Base-by-base conservation (phyloP, 176 grass and related monocot genomes). In the Aegilops sharonensis region DNA sequence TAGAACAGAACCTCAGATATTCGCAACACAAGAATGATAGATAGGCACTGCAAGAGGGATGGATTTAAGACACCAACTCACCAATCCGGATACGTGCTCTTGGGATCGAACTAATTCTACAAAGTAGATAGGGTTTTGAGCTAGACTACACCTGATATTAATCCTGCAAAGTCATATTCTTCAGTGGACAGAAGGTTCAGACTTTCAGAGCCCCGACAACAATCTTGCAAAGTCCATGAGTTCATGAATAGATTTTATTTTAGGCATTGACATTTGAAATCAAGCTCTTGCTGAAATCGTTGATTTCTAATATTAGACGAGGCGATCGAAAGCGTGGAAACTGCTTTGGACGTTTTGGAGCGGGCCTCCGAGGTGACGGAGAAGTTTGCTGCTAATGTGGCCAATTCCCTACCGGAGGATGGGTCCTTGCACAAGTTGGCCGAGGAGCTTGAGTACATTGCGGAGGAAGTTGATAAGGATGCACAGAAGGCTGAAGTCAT, bases 401-500 rank as follows among this genome's bases (percentile, higher is more conserved):
- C 97, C 5, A 68, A 76, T 34, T 79, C 76, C 57, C 80, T 94
- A 40, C 92, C 97, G 0, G 72, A 81, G 15, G 76, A 89, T 52
- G 59, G 77, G 35, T 78, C 79, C 11, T 54, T 94, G 20, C 87
- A 99, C 56, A 69, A 87, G 81, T 59, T 45, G 2, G 87, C 86
- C 2, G 75, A 90, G 83, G 90, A 92, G 73, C 62, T 97, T 39
- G 89, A 94, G 63, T 72, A 85, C 82, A 91, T 99, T 85, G 89
- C 94, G 78, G 90, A 90, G 40, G 75, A 80, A 47, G 83, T 99
- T 60, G 89, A 97, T 63, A 88, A 89, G 57, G 94, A 94, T 85
- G 94, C 92, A 31, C 89, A 90, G 25, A 83, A 87, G 82, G 89
- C 90, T 81, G 92, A 99, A 87, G 77, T 78, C 31, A 31, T 94